Evolutionary conservation across 148 eudicot species (phyloP), one percentile per base, ranked within the genome.

Genomic region (Rheum nobile): DNA sequence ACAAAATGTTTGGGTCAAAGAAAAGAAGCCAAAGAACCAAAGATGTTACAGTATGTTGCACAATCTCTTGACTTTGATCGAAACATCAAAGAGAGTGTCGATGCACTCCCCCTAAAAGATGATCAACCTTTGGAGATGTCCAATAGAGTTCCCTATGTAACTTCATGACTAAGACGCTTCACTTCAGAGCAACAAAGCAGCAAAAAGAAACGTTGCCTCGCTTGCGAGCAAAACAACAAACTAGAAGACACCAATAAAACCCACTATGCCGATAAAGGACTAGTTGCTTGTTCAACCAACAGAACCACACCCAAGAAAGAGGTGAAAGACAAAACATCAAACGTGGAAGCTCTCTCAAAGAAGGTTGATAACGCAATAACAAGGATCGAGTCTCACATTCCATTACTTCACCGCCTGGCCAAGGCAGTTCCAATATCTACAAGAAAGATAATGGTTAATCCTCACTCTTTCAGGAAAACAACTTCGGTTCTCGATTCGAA

Each of bases 361-460:
- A 82, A 83, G 78, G 79, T 82, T 72, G 81, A 79, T 78, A 79
- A 83, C 37, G 83, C 80, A 46, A 76, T 88, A 54, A 55, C 50
- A 67, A 82, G 79, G 46, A 52, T 88, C 11, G 86, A 86, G 73
- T 77, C 79, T 34, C 67, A 80, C 37, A 79, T 86, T 73, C 76
- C 77, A 13, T 65, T 82, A 77, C 81, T 80, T 43, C 77, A 83
- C 22, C 78, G 54, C 41, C 72, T 77, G 42, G 73, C 57, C 37
- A 71, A 72, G 73, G n/a, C n/a, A n/a, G n/a, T n/a, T n/a, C n/a
- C n/a, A n/a, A n/a, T n/a, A n/a, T n/a, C n/a, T 19, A n/a, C 67
- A 19, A 32, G 57, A 54, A 41, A 69, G 44, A 65, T 63, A 63
- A 50, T 26, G 32, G 71, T 29, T 16, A 42, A 50, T 37, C 43